Base-by-base conservation (phyloP, 768 basidiomycete genomes). In the Amanita molliuscula region DNA sequence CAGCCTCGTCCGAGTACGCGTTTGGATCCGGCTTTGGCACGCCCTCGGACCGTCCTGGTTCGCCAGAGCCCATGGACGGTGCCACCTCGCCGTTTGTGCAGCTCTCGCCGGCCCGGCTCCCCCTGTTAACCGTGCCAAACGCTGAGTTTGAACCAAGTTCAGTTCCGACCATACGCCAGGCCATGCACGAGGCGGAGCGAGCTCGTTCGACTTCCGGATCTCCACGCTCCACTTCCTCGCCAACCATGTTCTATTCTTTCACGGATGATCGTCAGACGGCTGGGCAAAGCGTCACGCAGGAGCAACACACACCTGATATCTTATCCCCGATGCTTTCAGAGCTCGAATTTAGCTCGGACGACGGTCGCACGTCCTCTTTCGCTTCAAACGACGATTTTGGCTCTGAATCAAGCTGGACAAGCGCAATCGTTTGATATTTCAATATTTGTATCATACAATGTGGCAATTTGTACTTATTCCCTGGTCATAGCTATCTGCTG, bases 331-430 rank as follows among this genome's bases (percentile, higher is more conserved):
- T 29, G 33, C 42, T 50, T 6, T 50, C 49, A 8, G 49, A 50
- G 21, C 40, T 50, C n/a, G 49, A 50, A 18, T 44, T 50, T 42
- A 28, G 29, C n/a, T 50, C 49, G 4, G 49, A 50, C 7, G 38
- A 42, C 15, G 48, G 38, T 18, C 26, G 23, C 18, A 26, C 10
- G 1, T 49, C 48, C 15, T 18, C 36, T 28, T 25, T 43, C 16
- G 13, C 15, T 43, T 43, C 21, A 13, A 40, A 43, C 44, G 36
- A 25, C 25, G 41, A 44, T 6, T 21, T 44, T 23, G 41, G 42
- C 13, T 50, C 49, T 0, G 49, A 50, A 34, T 43, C 49, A 9
- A 50, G 49, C 25, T 50, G 40, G 48, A 25, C 28, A 9, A 48
- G 48, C 33, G 48, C 37, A 25, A 41, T 26, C 16, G 38, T 48